Percentiles rank a stretch among this genome's conserved stretches.
phyloP scores from a whole-genome alignment of 2,329 filamentous ascomycete species.

The Lachnellula subtilissima region DNA sequence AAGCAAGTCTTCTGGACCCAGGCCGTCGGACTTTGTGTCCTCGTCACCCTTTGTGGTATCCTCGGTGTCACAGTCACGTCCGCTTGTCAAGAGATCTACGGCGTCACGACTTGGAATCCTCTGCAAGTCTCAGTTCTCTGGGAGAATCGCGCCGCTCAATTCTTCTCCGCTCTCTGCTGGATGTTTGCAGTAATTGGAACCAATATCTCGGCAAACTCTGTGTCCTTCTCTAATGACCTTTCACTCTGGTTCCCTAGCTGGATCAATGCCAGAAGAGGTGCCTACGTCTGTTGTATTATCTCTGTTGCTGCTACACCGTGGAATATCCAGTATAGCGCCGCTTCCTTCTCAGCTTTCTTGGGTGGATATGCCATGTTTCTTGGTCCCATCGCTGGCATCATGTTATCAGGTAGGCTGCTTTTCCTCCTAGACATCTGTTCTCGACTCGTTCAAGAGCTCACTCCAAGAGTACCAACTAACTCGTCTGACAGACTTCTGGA shows the following conservation, averaged over 20 bases:
- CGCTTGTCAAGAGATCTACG: conserved; percentile 26
- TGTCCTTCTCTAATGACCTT: conserved; percentile 33
- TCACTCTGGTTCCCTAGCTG: conserved; percentile 45
- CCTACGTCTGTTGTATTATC: conserved; percentile 39
- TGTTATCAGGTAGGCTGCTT: conserved; percentile 21
- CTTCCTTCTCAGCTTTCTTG: conserved; percentile 28
- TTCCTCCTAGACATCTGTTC: too few species aligned
- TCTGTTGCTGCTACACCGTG: conserved; percentile 42
- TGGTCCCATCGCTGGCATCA: conserved; percentile 35
- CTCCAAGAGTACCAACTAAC: too few species aligned
- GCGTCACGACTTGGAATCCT: conserved; percentile 28
- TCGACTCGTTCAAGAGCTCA: too few species aligned
- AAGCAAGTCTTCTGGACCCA: conserved; percentile 22
- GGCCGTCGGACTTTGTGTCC: conserved; percentile 19
- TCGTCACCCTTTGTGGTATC: conserved; percentile 24
- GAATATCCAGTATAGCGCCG: conserved; percentile 38
- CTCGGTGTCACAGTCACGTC: conserved; percentile 25
- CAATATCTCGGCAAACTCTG: conserved; percentile 38
- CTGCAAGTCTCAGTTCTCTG: conserved; percentile 22
- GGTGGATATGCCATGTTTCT: conserved; percentile 33
- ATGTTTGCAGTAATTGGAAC: conserved; percentile 30
- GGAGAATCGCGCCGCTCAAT: conserved; percentile 28
- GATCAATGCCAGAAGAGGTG: conserved; percentile 45
- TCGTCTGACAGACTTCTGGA: conserved; percentile 24
- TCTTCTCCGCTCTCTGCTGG: conserved; percentile 28